phyloP scores from a whole-genome alignment of 805 yeast genomes.

The Kregervanrija fluxuum region DNA sequence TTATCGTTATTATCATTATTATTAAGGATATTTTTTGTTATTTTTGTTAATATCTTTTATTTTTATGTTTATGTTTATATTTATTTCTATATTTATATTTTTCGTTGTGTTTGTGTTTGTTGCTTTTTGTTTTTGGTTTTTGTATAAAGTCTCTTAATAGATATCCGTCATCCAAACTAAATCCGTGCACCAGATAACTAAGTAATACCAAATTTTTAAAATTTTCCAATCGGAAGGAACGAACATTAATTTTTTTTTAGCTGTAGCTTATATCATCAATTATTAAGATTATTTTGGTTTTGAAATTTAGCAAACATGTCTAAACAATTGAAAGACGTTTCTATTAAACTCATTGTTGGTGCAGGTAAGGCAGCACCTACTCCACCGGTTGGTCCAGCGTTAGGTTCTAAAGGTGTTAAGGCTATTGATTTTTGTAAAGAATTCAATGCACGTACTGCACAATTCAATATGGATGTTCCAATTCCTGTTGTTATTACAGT shows the following conservation, averaged over 20 bases:
- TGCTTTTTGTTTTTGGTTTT: too few species aligned
- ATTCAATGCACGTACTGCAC: constrained; percentile 94
- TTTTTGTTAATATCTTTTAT: too few species aligned
- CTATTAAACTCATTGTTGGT: constrained; percentile 86
- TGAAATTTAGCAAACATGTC: constrained; percentile 6
- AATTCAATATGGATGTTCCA: constrained; percentile 78
- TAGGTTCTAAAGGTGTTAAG: constrained; percentile 97
- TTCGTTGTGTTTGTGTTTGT: too few species aligned
- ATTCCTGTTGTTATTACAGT: constrained; percentile 81
- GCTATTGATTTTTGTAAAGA: constrained; percentile 98
- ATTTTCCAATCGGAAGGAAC: too few species aligned
- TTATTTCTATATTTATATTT: too few species aligned
- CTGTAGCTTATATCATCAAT: not conserved
- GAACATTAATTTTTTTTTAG: not conserved
- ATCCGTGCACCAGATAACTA: too few species aligned
- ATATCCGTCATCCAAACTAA: too few species aligned
- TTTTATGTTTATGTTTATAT: too few species aligned
- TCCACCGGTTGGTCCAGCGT: constrained; percentile 98
- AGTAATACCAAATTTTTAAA: too few species aligned
- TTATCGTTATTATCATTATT: not conserved
- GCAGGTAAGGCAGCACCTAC: constrained; percentile 98
- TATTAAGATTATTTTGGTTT: not conserved
- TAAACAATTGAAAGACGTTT: constrained; percentile 42
- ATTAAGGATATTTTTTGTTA: too few species aligned
- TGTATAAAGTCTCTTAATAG: too few species aligned